Evolutionary conservation across 805 yeast species (phyloP), one percentile per base, ranked within the genome.

Genomic region (Novakomyces olei): DNA sequence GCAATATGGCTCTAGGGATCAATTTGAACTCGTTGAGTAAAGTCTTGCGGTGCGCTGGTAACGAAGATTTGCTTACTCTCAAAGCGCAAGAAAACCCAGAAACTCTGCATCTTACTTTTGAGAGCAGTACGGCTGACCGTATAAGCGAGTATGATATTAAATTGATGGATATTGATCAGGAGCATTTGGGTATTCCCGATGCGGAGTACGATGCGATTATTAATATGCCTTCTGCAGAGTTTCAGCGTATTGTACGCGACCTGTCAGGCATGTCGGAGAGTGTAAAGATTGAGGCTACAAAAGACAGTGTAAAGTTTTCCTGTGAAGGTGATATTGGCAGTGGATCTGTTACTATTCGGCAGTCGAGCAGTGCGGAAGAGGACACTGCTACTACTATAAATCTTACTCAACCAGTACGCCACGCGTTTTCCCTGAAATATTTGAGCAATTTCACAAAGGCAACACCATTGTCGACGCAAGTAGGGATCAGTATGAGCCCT

Each of bases 81-180:
- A 69, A 79, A 49, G 94, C 95, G 30, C 93, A 81, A 48, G 92
- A 79, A 47, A 57, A 69, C 32, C 88, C 92, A 39, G 92, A 79
- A 51, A 62, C 66, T 37, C 72, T 88, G 29, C 54, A 72, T 43
- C 57, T 91, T 42, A 69, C 78, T 30, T 88, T 88, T 48, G 98
- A 88, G 60, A 96, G 85, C 54, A 69, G 77, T 45, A 69, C 68
- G 55, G 79, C 71, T 55, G 96, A 83, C 49, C 69, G 93, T 50
- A 76, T 85, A 40, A 74, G 92, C 40, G 96, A 85, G 61, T 88
- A 77, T 57, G 67, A 75, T 32, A 65, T 88, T 51, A 81, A 81
- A 53, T 67, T 88, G 51, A 81, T 88, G 93, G 92, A 85, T 50
- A 80, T 88, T 43, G 96, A 88, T 53, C 78, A 92, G 34, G 96